phyloP scores from a whole-genome alignment of 352 stramenopile species.

The Phytophthora litchii region DNA sequence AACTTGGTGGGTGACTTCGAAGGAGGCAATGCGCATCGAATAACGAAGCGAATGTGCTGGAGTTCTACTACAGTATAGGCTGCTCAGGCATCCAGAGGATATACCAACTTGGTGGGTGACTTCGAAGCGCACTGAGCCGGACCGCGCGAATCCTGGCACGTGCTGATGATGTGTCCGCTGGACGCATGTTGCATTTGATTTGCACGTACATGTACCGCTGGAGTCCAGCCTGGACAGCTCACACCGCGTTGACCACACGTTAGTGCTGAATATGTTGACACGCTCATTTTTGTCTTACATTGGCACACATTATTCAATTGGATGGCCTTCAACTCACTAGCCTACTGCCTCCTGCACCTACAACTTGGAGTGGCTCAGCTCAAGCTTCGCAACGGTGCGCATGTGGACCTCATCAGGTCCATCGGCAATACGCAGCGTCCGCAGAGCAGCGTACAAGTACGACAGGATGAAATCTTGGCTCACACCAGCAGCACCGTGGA shows the following conservation, averaged over 20 bases:
- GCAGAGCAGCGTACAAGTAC: conserved; percentile 89
- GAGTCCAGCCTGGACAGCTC: too few relatives aligned
- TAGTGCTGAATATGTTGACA: not conserved
- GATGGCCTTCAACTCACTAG: not conserved
- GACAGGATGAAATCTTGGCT: conserved; percentile 94
- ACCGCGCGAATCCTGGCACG: not conserved
- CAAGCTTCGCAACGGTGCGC: conserved; percentile 93
- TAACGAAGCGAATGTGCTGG: too few relatives aligned
- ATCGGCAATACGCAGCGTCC: conserved; percentile 95
- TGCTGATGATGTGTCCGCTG: not conserved
- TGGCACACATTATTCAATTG: conserved; percentile 23
- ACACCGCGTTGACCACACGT: too few relatives aligned
- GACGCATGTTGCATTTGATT: not conserved
- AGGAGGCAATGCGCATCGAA: too few relatives aligned
- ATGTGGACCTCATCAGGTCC: conserved; percentile 97
- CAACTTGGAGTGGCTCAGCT: conserved; percentile 75
- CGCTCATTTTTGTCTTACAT: conserved; percentile 10
- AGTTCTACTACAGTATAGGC: too few relatives aligned
- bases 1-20: too few relatives aligned
- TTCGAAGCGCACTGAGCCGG: too few relatives aligned
- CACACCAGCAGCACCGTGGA: conserved; percentile 84
- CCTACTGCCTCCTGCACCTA: conserved; percentile 17
- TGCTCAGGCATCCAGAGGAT: too few relatives aligned
- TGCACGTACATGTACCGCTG: not conserved
- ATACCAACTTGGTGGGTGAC: too few relatives aligned